Evolutionary conservation across 2,329 filamentous ascomycete genomes (phyloP).

Genomic region (Tolypocladium album): DNA sequence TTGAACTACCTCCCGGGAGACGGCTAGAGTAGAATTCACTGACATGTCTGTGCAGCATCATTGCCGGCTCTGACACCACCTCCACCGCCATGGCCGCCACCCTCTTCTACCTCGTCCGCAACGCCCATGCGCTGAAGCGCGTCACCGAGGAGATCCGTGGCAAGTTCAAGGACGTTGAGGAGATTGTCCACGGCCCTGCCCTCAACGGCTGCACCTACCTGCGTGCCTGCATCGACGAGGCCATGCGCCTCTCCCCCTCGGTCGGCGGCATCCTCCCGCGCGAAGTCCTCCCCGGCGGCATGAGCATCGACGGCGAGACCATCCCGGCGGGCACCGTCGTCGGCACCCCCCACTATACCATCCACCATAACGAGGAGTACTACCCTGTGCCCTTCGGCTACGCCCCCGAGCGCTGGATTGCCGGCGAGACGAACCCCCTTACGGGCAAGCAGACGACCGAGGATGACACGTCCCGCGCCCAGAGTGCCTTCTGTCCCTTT

Average conservation of each 20-base stretch:
- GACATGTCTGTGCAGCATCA: slow-evolving; percentile 36
- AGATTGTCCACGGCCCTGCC: slow-evolving; percentile 40
- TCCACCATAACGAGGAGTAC: slow-evolving; percentile 56
- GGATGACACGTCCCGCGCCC: slow-evolving; percentile 42
- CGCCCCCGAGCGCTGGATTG: slow-evolving; percentile 55
- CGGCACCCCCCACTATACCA: slow-evolving; percentile 55
- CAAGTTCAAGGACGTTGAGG: slow-evolving; percentile 39
- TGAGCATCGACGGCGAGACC: slow-evolving; percentile 38
- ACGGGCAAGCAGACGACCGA: slow-evolving; percentile 30
- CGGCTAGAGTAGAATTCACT: neutral
- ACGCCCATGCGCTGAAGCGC: slow-evolving; percentile 32
- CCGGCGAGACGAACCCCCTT: slow-evolving; percentile 28
- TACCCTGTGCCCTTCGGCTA: slow-evolving; percentile 49
- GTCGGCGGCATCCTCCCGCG: slow-evolving; percentile 50
- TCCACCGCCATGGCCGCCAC: slow-evolving; percentile 56
- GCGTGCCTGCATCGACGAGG: slow-evolving; percentile 54
- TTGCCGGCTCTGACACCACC: slow-evolving; percentile 62
- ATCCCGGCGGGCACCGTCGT: slow-evolving; percentile 52
- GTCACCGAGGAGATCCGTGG: slow-evolving; percentile 40
- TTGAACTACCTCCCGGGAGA: neutral
- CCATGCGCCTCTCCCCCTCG: slow-evolving; percentile 51
- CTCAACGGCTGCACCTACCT: slow-evolving; percentile 46
- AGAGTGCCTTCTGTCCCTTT: slow-evolving; percentile 66
- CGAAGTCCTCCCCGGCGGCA: slow-evolving; percentile 45
- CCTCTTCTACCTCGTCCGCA: slow-evolving; percentile 50